phyloP scores from a whole-genome alignment of 2,329 filamentous ascomycete species.

The Nigrospora osmanthi region DNA sequence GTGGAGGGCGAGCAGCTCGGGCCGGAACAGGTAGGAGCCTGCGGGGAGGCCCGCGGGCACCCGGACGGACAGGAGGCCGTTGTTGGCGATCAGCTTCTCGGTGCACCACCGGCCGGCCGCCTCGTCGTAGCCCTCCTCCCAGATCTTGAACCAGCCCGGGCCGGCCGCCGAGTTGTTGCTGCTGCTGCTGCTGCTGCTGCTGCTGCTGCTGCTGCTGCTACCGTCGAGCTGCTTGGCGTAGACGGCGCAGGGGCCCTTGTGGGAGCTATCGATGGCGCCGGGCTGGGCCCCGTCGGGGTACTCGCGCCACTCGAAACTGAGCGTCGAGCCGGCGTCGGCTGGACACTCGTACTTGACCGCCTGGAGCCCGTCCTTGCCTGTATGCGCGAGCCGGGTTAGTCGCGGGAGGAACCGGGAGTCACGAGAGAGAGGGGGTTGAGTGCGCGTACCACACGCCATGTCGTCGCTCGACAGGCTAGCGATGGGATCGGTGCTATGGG shows the following conservation, averaged over 20 bases:
- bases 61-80: constrained; percentile 54
- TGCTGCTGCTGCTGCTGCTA: too few species aligned
- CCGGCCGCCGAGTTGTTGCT: constrained; percentile 49
- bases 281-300: constrained; percentile 47
- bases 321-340: constrained; percentile 40
- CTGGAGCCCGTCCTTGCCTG: background rate
- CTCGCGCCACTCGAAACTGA: constrained; percentile 61
- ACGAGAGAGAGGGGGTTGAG: background rate
- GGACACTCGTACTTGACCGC: constrained; percentile 41
- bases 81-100: constrained; percentile 56
- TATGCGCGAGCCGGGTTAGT: constrained; percentile 17
- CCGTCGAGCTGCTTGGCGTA: constrained; percentile 65
- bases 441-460: constrained; percentile 61
- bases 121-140: constrained; percentile 57
- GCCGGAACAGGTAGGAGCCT: constrained; percentile 64
- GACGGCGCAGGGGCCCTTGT: constrained; percentile 58
- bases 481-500: constrained; percentile 49
- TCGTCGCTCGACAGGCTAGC: constrained; percentile 46
- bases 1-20: constrained; percentile 64
- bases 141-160: constrained; percentile 73
- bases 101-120: constrained; percentile 57
- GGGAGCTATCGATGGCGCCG: constrained; percentile 47
- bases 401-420: constrained; percentile 12
- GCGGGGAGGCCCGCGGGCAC: constrained; percentile 53
- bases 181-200: too few species aligned